Evolutionary conservation across 352 stramenopile species (phyloP), one percentile per base, ranked within the genome.

Genomic region (Phytophthora rubi): DNA sequence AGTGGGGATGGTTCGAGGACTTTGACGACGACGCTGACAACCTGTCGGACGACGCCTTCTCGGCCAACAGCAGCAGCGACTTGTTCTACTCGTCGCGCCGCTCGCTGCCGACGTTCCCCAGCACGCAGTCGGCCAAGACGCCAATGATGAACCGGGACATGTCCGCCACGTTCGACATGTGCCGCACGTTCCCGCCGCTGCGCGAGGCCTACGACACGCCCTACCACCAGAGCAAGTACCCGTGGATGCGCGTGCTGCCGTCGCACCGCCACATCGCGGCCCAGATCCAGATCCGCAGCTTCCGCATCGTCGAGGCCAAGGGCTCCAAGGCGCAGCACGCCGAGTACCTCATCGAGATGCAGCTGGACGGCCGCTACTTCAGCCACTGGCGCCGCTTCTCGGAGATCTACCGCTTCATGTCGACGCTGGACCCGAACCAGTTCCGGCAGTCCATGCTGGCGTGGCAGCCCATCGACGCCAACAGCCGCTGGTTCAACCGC

Each of bases 1-100:
- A 88, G 48, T 95, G 88, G 88, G 86, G 86, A 33, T 94, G 86
- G 86, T 94, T 94, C 52, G 82, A 94, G 68, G 83, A 94, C 70
- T 92, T 93, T 71, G 85, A 93, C 42, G 77, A 95, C 37, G 73
- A 85, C 56, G 73, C 73, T 3, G 81, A 87, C 42, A 55, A 70
- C 47, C 49, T 60, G 3, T 77, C 52, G 52, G 68, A 73, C 42
- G 63, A 62, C 54, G 67, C 64, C 9, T 53, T 65, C n/a, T 42
- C 45, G 8, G 32, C 42, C 9, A 57, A 42, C 35, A 42, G 35
- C 26, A 55, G 59, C 8, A 67, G 57, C 9, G 52, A 67, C 53
- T 71, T 85, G 47, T 59, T 77, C 26, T 79, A 76, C 68, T 76
- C 77, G 52, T 59, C 74, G 28, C 71, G 76, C 47, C 69, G 76